Base-by-base conservation (phyloP, 148 eudicot genomes). In the Rhododendron mucronatum region DNA sequence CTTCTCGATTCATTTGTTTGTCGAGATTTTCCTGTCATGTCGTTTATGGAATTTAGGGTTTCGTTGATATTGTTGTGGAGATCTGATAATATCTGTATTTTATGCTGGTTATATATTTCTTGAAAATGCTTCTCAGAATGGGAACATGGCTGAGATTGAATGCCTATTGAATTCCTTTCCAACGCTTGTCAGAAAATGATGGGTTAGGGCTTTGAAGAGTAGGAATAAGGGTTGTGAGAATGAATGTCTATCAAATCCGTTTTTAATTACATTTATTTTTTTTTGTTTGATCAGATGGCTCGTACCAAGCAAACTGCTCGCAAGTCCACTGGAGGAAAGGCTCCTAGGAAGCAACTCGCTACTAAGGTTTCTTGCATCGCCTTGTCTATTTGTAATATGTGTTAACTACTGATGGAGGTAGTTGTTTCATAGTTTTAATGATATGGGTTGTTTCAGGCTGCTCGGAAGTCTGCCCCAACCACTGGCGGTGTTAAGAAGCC, bases 251-350 rank as follows among this genome's bases (percentile, higher is more conserved):
- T 4, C 15, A 5, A 20, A 5, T 61, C 7, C 12, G 26, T 63
- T n/a, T 7, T 63, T 69, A 3, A 47, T 9, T n/a, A 26, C 20
- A 12, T 5, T 4, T 3, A 0, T 11, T 47, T 48, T n/a, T 9
- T 53, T 53, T 10, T 11, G 81, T 79, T 45, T 26, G 3, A 2
- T 28, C 33, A 93, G 94, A 95, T 95, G 98, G 98, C 98, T 37
- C 98, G 98, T 95, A 95, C 98, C 71, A 95, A 95, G 92, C 98
- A 95, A 88, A 95, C 98, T 55, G 98, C 98, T 69, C 95, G 98
- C 82, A 95, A 95, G 93, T 94, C 96, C 50, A 95, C 98, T 8
- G 96, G 96, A 90, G 98, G 98, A 83, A 95, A 95, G 94, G 98
- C 98, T 20, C 98, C 98, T 0, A 93, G 98, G 95, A 95, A 95